Percentiles rank a stretch among this genome's conserved stretches.
phyloP scores from a whole-genome alignment of 176 grass and related monocot genomes.

The Avena insularis region DNA sequence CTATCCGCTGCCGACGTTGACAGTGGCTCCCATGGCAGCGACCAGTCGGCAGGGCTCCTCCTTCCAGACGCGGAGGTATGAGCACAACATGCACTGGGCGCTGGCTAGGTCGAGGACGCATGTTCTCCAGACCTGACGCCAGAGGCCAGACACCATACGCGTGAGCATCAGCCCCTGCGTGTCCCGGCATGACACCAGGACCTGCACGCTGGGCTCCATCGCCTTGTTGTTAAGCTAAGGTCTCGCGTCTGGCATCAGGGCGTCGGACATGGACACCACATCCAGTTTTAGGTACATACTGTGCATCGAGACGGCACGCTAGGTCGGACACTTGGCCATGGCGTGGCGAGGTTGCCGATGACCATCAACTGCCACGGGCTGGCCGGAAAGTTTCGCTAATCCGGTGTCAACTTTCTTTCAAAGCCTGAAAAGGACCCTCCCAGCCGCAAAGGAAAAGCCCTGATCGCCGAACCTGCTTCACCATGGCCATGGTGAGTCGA shows the following conservation, averaged over 20 bases:
- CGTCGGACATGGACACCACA: slow-evolving; percentile 21
- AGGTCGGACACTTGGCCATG: background rate
- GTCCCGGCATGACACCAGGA: background rate
- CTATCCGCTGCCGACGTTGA: background rate
- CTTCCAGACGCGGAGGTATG: slow-evolving; percentile 6
- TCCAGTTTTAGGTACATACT: slow-evolving; percentile 40
- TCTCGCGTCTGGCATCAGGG: slow-evolving; percentile 32
- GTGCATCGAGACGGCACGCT: slow-evolving; percentile 9
- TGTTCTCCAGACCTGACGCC: slow-evolving; percentile 11
- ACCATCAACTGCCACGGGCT: slow-evolving; percentile 40
- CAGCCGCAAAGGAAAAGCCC: background rate
- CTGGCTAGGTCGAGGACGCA: slow-evolving; percentile 18
- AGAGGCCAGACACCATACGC: slow-evolving; percentile 1
- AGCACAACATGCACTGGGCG: background rate
- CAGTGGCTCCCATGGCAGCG: background rate
- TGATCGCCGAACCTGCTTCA: background rate
- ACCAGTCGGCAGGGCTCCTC: slow-evolving; percentile 17
- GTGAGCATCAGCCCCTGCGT: background rate
- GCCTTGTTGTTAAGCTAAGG: slow-evolving; percentile 24
- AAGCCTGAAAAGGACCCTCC: background rate
- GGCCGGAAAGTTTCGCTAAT: background rate
- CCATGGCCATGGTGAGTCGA: background rate
- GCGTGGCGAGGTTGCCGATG: slow-evolving; percentile 45
- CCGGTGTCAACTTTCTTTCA: background rate
- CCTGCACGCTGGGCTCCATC: background rate